phyloP scores from a whole-genome alignment of 164 flowering plant species.

The Pachysandra terminalis region DNA sequence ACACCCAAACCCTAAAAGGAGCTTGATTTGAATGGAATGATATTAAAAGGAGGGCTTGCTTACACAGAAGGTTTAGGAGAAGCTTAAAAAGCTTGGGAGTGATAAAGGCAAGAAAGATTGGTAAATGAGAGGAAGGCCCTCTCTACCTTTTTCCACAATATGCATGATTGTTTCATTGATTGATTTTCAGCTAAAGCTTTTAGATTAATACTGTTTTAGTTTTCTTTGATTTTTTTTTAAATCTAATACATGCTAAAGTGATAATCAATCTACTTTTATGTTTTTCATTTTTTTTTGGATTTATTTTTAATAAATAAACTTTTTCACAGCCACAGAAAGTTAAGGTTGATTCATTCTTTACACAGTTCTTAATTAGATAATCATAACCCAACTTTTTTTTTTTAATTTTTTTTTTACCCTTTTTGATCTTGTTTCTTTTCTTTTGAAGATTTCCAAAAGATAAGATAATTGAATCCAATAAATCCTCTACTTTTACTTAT shows the following conservation, averaged over 20 bases:
- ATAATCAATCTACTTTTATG: no score
- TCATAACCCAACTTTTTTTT: neutral
- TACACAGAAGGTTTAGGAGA: slow-evolving; percentile 20
- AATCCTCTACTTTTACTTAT: neutral
- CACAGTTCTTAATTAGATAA: neutral
- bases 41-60: slow-evolving; percentile 20
- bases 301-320: no score
- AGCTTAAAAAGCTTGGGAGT: slow-evolving; percentile 37
- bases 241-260: no score
- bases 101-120: slow-evolving; percentile 23
- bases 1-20: slow-evolving; percentile 63
- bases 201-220: neutral
- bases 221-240: no score
- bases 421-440: neutral
- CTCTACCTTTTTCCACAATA: slow-evolving; percentile 17
- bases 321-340: no score
- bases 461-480: neutral
- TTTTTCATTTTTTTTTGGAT: no score
- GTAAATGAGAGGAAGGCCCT: neutral
- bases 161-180: slow-evolving; percentile 23
- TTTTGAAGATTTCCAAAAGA: neutral
- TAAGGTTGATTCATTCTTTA: neutral
- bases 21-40: slow-evolving; percentile 43
- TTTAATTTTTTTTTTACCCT: neutral
- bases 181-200: slow-evolving; percentile 5